Evolutionary conservation across 2,329 filamentous ascomycete species (phyloP).

Genomic region (Diatrype stigma): DNA sequence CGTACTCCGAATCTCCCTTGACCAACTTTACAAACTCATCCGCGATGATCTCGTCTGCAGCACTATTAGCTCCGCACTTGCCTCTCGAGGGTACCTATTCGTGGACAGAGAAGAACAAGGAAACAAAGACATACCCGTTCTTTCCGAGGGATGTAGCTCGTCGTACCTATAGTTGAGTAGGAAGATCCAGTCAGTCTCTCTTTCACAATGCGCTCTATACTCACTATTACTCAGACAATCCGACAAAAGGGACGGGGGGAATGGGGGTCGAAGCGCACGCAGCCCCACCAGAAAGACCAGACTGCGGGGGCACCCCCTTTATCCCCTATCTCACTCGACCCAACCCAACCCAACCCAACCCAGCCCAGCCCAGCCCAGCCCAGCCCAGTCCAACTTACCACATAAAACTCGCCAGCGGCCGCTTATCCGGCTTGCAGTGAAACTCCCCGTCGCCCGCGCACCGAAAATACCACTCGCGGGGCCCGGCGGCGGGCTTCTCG

Average conservation of each 20-base stretch:
- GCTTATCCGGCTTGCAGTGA: constrained; percentile 28
- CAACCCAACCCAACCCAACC: no score
- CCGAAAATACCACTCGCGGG: constrained; percentile 52
- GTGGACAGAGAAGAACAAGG: background rate
- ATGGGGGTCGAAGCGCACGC: no score
- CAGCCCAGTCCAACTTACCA: constrained; percentile 45
- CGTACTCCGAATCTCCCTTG: constrained; percentile 37
- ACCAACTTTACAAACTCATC: constrained; percentile 38
- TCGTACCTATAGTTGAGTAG: constrained; percentile 45
- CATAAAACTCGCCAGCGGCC: constrained; percentile 56
- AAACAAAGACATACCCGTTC: constrained; percentile 46
- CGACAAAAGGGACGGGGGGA: no score
- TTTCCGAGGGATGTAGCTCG: constrained; percentile 66
- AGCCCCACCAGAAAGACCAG: no score
- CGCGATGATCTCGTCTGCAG: constrained; percentile 34
- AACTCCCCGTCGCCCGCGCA: constrained; percentile 36
- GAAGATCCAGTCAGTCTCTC: background rate
- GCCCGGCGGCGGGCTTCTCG: constrained; percentile 59
- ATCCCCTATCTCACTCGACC: no score
- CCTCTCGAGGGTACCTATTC: no score
- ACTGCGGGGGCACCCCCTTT: no score
- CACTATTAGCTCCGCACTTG: constrained; percentile 6
- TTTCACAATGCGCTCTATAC: no score
- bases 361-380: no score
- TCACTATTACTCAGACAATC: no score